Conservation (phyloP, 129 eudicot genomes). For the Smallanthus sonchifolius region DNA sequence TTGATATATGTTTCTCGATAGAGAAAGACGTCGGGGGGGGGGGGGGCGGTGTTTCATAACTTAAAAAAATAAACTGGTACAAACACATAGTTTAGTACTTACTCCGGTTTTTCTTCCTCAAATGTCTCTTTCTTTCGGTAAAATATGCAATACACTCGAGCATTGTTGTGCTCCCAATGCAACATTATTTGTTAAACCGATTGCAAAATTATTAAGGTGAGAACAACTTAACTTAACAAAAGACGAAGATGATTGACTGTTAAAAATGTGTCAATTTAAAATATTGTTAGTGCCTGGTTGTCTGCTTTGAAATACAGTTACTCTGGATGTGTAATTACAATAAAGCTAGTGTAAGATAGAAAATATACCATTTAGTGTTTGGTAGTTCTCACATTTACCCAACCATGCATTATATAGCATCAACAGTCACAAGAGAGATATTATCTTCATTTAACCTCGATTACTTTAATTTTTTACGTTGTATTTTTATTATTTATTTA, state of each 20-base stretch:
- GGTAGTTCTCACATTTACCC: too few relatives aligned
- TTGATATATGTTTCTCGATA: not conserved
- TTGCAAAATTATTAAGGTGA: not conserved
- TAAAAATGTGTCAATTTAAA: not conserved
- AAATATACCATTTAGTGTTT: too few relatives aligned
- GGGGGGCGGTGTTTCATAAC: too few relatives aligned
- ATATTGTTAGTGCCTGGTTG: not conserved
- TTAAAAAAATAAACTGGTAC: too few relatives aligned
- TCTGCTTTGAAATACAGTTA: not conserved
- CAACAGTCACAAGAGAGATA: too few relatives aligned
- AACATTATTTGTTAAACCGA: not conserved
- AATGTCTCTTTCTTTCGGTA: not conserved
- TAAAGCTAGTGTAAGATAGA: too few relatives aligned
- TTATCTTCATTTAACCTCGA: too few relatives aligned
- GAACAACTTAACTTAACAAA: not conserved
- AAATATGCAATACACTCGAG: not conserved
- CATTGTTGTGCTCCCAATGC: not conserved
- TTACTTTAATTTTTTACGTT: too few relatives aligned
- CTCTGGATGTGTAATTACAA: too few relatives aligned
- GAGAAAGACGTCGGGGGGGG: not conserved
- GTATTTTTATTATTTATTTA: too few relatives aligned
- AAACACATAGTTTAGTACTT: too few relatives aligned
- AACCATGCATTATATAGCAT: too few relatives aligned
- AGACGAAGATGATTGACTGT: not conserved
- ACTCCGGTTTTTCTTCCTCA: not conserved